A percentile compares a stretch with the other conserved stretches of the same genome.
phyloP scores from a whole-genome alignment of 2,329 filamentous ascomycete species.

The Rosellinia necatrix region DNA sequence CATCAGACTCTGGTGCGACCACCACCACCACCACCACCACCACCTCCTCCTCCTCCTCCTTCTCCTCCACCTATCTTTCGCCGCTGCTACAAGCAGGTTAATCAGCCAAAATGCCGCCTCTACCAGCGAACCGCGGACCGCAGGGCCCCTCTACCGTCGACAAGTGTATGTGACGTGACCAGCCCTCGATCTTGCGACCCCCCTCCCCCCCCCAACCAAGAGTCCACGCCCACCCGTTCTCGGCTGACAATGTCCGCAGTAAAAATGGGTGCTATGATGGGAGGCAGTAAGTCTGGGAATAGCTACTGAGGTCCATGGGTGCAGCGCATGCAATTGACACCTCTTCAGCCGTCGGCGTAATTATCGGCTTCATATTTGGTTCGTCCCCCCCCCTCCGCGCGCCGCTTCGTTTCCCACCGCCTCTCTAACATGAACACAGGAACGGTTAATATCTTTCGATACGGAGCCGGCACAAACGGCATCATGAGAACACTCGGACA shows the following conservation, averaged over 20 bases:
- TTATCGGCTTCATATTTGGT: slow-evolving; percentile 99
- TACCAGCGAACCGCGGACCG: slow-evolving; percentile 56
- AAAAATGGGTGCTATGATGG: slow-evolving; percentile 99
- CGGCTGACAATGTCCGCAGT: slow-evolving; percentile 58
- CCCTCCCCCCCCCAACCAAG: too few relatives aligned
- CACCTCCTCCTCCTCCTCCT: neutral
- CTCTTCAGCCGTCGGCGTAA: slow-evolving; percentile 80
- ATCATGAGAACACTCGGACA: slow-evolving; percentile 94
- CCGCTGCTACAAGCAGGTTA: neutral
- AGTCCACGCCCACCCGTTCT: slow-evolving; percentile 23
- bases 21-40: neutral
- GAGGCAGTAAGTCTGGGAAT: slow-evolving; percentile 75
- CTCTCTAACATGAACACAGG: slow-evolving; percentile 54
- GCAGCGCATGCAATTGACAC: slow-evolving; percentile 15
- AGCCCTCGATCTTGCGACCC: too few relatives aligned
- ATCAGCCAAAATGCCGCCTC: slow-evolving; percentile 53
- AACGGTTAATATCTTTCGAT: slow-evolving; percentile 92
- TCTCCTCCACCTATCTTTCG: neutral
- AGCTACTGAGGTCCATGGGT: neutral
- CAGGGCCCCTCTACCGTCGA: slow-evolving; percentile 70
- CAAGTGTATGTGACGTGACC: slow-evolving; percentile 59
- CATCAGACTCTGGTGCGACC: neutral
- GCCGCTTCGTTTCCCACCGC: neutral
- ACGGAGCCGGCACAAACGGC: slow-evolving; percentile 89
- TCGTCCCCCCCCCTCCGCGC: slow-evolving; percentile 30